Percentiles rank a stretch among this genome's conserved stretches.
Evolutionary conservation across 2,329 filamentous ascomycete genomes (phyloP).

Genomic region (Epichloe scottii): DNA sequence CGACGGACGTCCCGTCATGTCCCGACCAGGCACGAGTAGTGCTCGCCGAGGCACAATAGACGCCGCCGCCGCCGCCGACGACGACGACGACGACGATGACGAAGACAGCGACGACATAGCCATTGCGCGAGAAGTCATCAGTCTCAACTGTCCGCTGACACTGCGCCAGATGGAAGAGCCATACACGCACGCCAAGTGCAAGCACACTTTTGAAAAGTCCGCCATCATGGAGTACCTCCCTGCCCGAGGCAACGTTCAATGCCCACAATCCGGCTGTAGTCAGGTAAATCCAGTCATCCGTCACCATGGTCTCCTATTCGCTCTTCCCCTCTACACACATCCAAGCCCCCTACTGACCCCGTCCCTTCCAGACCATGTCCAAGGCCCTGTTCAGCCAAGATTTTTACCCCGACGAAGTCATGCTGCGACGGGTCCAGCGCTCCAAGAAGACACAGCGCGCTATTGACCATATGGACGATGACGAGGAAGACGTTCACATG

Average conservation of each 20-base stretch:
- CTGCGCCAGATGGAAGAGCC: constrained; percentile 52
- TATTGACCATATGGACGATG: constrained; percentile 31
- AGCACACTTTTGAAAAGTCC: constrained; percentile 57
- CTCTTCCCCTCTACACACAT: background rate
- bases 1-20: constrained; percentile 30
- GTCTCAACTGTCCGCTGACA: constrained; percentile 58
- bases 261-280: constrained; percentile 53
- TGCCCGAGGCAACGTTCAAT: constrained; percentile 33
- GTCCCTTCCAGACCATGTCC: constrained; percentile 30
- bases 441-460: constrained; percentile 28
- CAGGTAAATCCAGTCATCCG: constrained; percentile 26
- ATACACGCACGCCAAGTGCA: constrained; percentile 53
- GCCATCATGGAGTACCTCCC: constrained; percentile 47
- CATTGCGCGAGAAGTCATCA: constrained; percentile 49
- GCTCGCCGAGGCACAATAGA: background rate
- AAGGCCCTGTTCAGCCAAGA: constrained; percentile 28
- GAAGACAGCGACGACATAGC: constrained; percentile 58
- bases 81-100: constrained; percentile 22
- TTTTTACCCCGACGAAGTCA: constrained; percentile 41
- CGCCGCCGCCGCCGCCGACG: background rate
- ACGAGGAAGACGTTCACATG: constrained; percentile 16
- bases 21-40: constrained; percentile 7
- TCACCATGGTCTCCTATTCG: background rate
- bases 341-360: background rate
- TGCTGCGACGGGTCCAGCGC: constrained; percentile 46